A percentile compares a stretch with the other conserved stretches of the same genome.
Conservation (phyloP, 139 green algal genomes). For the Volvox africanus region DNA sequence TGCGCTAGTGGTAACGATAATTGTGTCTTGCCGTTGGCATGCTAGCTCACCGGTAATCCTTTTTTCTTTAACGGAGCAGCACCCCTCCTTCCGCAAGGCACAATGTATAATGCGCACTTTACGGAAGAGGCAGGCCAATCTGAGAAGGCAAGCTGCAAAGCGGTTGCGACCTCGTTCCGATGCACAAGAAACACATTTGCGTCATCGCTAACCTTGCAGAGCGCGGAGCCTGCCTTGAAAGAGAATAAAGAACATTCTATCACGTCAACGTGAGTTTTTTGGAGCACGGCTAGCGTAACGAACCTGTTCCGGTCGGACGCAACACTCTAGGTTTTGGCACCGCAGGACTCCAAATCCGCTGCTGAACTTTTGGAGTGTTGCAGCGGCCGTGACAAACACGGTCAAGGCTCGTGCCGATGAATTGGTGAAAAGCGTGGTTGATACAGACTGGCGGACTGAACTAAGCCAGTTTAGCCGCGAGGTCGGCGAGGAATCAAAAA, state of each 20-base stretch:
- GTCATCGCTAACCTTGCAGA: not conserved
- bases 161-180: not conserved
- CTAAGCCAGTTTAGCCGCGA: conserved; percentile 77
- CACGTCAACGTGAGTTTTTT: conserved; percentile 14
- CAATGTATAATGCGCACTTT: conserved; percentile 34
- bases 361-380: conserved; percentile 75
- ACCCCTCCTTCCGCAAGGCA: not conserved
- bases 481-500: conserved; percentile 72
- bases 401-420: conserved; percentile 76
- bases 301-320: not conserved
- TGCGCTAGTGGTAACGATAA: no score
- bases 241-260: not conserved
- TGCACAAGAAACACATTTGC: not conserved
- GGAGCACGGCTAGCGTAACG: not conserved
- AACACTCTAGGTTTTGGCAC: not conserved
- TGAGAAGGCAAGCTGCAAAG: conserved; percentile 1
- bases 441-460: conserved; percentile 84
- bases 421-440: conserved; percentile 71
- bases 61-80: not conserved
- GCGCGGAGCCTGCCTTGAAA: not conserved
- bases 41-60: not conserved
- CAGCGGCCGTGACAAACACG: conserved; percentile 66
- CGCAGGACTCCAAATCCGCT: conserved; percentile 11
- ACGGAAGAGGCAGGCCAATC: not conserved
- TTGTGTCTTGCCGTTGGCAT: not conserved